These are phyloP conservation scores for Kwoniella sp. DNA, from an alignment of 768 basidiomycete species.

Conservation along the genomic window DNA sequence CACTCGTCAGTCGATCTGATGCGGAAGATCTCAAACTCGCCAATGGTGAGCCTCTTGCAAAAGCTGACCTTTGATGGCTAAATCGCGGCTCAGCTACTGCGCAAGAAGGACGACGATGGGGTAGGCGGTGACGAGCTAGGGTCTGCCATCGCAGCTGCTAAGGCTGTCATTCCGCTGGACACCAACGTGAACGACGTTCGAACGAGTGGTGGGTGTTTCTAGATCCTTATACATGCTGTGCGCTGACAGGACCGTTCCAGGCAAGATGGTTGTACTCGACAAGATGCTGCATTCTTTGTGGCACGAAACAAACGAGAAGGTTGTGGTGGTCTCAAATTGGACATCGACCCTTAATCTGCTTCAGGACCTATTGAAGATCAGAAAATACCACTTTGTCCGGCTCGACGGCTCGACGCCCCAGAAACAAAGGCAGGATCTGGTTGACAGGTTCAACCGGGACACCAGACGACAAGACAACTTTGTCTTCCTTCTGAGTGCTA, in stretches of 20 bases:
- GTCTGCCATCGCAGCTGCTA: slow-evolving; percentile 20
- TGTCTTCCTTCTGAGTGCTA: slow-evolving; percentile 85
- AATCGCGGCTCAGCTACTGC: slow-evolving; percentile 23
- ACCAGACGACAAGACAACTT: slow-evolving; percentile 65
- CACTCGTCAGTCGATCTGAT: slow-evolving; percentile 58
- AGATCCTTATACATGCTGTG: no score
- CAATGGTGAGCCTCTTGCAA: slow-evolving; percentile 59
- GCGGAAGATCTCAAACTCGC: slow-evolving; percentile 89
- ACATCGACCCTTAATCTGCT: slow-evolving; percentile 90
- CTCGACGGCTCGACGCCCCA: slow-evolving; percentile 67
- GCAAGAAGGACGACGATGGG: slow-evolving; percentile 65
- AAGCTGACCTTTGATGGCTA: neutral
- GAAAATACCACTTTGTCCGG: slow-evolving; percentile 71
- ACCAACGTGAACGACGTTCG: slow-evolving; percentile 57
- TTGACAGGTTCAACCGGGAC: slow-evolving; percentile 81
- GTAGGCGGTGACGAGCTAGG: slow-evolving; percentile 52
- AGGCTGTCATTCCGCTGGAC: slow-evolving; percentile 40
- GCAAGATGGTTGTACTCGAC: slow-evolving; percentile 43
- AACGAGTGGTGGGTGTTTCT: slow-evolving; percentile 69
- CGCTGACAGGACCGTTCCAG: slow-evolving; percentile 10
- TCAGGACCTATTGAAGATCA: slow-evolving; percentile 75
- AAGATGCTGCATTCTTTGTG: slow-evolving; percentile 35
- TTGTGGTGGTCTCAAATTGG: slow-evolving; percentile 86
- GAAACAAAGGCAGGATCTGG: slow-evolving; percentile 58
- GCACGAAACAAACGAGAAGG: slow-evolving; percentile 78